A percentile compares a stretch with the other conserved stretches of the same genome.
These are phyloP conservation scores for Oemleria cerasiformis DNA, from an alignment of 306 rosid species.

Conservation along the genomic window DNA sequence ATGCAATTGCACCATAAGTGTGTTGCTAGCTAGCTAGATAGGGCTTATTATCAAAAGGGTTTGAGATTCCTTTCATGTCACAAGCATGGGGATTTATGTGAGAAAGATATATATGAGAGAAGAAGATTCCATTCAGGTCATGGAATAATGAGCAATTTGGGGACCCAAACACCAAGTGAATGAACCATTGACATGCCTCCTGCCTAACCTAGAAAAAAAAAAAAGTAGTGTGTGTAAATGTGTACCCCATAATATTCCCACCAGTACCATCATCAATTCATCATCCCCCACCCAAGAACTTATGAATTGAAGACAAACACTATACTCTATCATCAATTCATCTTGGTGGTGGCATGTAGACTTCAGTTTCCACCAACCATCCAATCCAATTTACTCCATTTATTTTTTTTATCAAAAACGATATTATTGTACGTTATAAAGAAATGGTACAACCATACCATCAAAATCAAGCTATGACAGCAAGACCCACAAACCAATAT, in stretches of 20 bases:
- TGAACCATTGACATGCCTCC: conserved; percentile 32
- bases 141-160: conserved; percentile 31
- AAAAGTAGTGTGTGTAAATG: too few relatives aligned
- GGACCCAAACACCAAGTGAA: conserved; percentile 46
- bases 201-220: conserved; percentile 28
- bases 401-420: not conserved
- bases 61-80: conserved; percentile 33
- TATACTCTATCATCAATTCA: too few relatives aligned
- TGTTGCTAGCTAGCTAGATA: not conserved
- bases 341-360: conserved; percentile 31
- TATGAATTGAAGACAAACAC: conserved; percentile 15
- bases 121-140: conserved; percentile 57
- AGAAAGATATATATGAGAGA: conserved; percentile 22
- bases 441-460: too few relatives aligned
- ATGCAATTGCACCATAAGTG: not conserved
- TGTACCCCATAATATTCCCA: conserved; percentile 20
- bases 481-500: too few relatives aligned
- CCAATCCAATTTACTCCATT: not conserved
- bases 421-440: too few relatives aligned
- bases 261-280: conserved; percentile 15
- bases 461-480: too few relatives aligned
- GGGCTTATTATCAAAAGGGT: conserved; percentile 12
- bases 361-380: conserved; percentile 35
- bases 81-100: conserved; percentile 13
- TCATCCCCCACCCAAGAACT: conserved; percentile 33